A percentile compares a stretch with the other conserved stretches of the same genome.
Conservation (phyloP, 73 alveolate species). For the Tetrahymena malaccensis region DNA sequence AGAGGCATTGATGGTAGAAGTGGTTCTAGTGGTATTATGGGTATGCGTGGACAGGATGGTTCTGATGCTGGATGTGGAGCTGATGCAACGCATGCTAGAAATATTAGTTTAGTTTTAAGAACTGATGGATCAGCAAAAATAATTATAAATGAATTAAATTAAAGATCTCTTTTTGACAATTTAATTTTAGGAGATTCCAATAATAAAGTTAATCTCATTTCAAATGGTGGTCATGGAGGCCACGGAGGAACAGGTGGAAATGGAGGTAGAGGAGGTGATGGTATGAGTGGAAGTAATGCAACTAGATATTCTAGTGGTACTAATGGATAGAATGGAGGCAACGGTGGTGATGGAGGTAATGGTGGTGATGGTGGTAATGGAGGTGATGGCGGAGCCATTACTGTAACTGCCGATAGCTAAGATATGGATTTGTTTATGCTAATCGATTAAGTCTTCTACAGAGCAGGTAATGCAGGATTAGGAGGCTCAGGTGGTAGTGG, state of each 20-base stretch:
- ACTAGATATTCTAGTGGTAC: background rate
- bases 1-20: background rate
- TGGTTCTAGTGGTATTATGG: background rate
- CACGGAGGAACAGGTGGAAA: background rate
- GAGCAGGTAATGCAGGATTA: background rate
- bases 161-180: background rate
- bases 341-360: background rate
- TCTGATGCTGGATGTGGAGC: background rate
- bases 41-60: background rate
- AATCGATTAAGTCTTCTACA: background rate
- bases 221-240: background rate
- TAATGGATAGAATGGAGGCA: background rate
- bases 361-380: background rate
- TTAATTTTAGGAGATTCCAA: background rate
- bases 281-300: background rate
- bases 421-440: background rate
- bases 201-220: background rate
- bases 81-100: background rate
- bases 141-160: background rate
- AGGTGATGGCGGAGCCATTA: background rate
- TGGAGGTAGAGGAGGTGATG: background rate
- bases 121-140: background rate
- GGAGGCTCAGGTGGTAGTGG: background rate
- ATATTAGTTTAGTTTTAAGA: background rate
- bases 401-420: background rate